A percentile compares a stretch with the other conserved stretches of the same genome.
These are phyloP conservation scores for Hemileccinum rubropunctum DNA, from an alignment of 768 basidiomycete genomes.

Conservation along the genomic window DNA sequence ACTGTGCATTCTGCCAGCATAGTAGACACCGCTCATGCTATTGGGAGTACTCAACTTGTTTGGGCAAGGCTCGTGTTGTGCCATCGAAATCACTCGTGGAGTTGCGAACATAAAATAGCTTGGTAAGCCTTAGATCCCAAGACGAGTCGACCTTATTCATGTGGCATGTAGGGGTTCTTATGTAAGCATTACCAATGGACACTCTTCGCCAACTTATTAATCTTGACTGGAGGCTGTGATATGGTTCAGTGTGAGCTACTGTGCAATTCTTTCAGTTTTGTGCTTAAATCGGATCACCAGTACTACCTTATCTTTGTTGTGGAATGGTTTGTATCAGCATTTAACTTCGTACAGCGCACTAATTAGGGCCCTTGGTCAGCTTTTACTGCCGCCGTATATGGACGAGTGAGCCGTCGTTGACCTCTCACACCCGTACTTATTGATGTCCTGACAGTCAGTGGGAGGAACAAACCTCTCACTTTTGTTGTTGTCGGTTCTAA, in stretches of 20 bases:
- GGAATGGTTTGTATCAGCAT: slow-evolving; percentile 5
- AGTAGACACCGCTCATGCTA: slow-evolving; percentile 5
- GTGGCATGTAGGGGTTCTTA: slow-evolving; percentile 1
- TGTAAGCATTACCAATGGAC: slow-evolving; percentile 1
- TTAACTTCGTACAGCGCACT: not conserved
- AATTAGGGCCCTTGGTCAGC: not conserved
- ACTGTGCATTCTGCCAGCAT: not conserved
- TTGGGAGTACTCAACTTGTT: not conserved
- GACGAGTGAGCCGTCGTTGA: slow-evolving; percentile 8
- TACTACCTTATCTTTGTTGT: not conserved
- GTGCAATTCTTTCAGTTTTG: not conserved
- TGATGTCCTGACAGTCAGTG: slow-evolving; percentile 10
- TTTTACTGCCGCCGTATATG: slow-evolving; percentile 16
- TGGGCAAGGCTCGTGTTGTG: slow-evolving; percentile 4
- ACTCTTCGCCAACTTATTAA: not conserved
- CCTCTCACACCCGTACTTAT: not conserved
- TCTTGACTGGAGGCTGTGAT: not conserved
- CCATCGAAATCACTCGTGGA: not conserved
- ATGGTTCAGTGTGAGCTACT: slow-evolving; percentile 2
- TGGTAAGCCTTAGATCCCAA: slow-evolving; percentile 1
- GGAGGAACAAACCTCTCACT: slow-evolving; percentile 13
- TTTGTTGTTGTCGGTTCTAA: slow-evolving; percentile 6
- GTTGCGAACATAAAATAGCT: not conserved
- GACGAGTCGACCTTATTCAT: not conserved
- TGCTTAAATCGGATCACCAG: slow-evolving; percentile 3